Base-by-base conservation (phyloP, 805 yeast genomes). In the Candida dajiaensis region DNA sequence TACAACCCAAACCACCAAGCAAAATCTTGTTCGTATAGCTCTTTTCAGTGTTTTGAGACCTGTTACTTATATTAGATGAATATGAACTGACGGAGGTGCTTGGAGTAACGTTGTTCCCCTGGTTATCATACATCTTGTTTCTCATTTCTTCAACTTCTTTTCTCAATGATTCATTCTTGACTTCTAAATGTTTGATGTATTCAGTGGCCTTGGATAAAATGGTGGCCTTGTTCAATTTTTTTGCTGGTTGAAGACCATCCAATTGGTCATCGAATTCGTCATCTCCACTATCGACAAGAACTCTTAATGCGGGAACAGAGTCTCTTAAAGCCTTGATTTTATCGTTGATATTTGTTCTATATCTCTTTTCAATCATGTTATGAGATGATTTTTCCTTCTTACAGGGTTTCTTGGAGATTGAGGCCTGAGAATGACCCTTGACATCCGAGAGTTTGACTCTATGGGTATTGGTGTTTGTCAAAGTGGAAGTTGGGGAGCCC, bases 221-320 rank as follows among this genome's bases (percentile, higher is more conserved):
- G 15, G 86, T 80, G 3, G 92, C 94, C 60, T 85, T 85, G 63
- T 85, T 85, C 51, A 85, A 68, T 55, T 85, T 85, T 51, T 78
- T 74, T 4, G 95, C 92, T 0, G 92, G 90, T 41, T 78, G 76
- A 48, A 85, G 69, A 2, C 92, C 92, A 61, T 85, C 92, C 56
- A 85, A 66, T 51, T 80, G 60, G 39, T 66, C 72, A 38, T 72
- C 84, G 52, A 80, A 85, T 48, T 82, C 81, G 51, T 80, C 76
- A 46, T 69, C 74, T 31, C 70, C 74, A 41, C 70, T 71, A 38
- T 68, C 70, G 4, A 69, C 68, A 1, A 59, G 46, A 19, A 65
- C 70, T 57, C 87, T 72, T 42, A 81, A 65, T 3, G 86, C 69
- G 1, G 88, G 88, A 13, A 82, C 86, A 5, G 81, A 78, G 50